phyloP scores from a whole-genome alignment of 202 grass and related monocot genomes.

The Zizania palustris region DNA sequence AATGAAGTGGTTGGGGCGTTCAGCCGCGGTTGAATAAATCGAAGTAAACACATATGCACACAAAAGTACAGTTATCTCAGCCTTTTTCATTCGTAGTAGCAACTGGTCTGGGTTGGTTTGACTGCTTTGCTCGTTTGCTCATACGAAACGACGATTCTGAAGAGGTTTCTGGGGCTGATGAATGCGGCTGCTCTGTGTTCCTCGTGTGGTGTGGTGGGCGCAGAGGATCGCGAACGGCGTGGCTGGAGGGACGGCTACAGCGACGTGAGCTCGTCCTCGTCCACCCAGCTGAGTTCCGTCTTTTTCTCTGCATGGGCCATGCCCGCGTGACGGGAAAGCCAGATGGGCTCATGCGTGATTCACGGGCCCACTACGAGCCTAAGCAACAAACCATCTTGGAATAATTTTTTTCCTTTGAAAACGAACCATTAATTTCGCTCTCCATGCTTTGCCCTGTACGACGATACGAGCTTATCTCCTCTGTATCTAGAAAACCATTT shows the following conservation, averaged over 20 bases:
- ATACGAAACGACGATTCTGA: too few relatives aligned
- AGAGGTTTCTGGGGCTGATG: too few relatives aligned
- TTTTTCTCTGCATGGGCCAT: not conserved
- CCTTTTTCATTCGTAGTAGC: too few relatives aligned
- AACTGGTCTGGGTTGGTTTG: too few relatives aligned
- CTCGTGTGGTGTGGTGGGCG: not conserved
- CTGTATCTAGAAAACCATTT: too few relatives aligned
- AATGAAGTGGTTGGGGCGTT: not conserved
- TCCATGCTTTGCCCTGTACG: too few relatives aligned
- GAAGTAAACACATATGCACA: too few relatives aligned
- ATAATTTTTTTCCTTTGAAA: not conserved
- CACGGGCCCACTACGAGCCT: not conserved
- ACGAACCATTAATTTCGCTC: not conserved
- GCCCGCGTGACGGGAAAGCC: not conserved
- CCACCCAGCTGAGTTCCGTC: not conserved
- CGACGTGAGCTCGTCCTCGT: conserved; percentile 4
- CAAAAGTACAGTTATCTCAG: too few relatives aligned
- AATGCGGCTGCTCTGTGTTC: not conserved
- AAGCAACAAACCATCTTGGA: not conserved
- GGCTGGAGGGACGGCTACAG: conserved; percentile 9
- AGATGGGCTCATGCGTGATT: not conserved
- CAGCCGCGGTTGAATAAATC: not conserved
- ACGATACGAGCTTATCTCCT: too few relatives aligned
- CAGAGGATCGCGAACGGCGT: not conserved
- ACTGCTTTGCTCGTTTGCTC: too few relatives aligned